phyloP scores from a whole-genome alignment of 2,329 filamentous ascomycete genomes.

The Paraconiothyrium sp. region DNA sequence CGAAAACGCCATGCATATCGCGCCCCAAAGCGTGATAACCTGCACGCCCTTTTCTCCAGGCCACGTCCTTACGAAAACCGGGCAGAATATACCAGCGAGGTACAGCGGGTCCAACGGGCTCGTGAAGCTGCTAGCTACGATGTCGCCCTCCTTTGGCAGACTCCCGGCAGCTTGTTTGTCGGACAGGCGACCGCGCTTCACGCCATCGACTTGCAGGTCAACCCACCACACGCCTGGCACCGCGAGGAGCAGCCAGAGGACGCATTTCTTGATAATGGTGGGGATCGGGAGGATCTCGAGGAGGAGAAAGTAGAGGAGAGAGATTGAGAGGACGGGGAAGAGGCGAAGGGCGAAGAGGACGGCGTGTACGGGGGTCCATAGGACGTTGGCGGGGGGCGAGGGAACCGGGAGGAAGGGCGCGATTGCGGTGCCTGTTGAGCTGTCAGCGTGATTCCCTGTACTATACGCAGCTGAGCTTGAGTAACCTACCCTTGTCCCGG shows the following conservation, averaged over 20 bases:
- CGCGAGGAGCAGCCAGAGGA: slow-evolving; percentile 86
- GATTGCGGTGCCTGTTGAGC: slow-evolving; percentile 82
- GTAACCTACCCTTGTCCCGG: slow-evolving; percentile 77
- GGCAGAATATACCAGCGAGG: slow-evolving; percentile 94
- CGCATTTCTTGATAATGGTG: slow-evolving; percentile 76
- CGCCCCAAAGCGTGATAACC: slow-evolving; percentile 78
- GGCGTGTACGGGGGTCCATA: slow-evolving; percentile 71
- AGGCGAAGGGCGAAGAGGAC: slow-evolving; percentile 84
- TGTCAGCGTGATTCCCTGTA: slow-evolving; percentile 24
- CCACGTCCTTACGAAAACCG: slow-evolving; percentile 89
- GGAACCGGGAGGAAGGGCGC: slow-evolving; percentile 91
- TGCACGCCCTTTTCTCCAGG: slow-evolving; percentile 77
- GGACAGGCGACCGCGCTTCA: slow-evolving; percentile 69
- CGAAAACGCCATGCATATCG: slow-evolving; percentile 77
- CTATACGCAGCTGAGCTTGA: neutral
- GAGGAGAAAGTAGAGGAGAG: slow-evolving; percentile 77
- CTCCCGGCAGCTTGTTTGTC: slow-evolving; percentile 56
- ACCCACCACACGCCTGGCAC: slow-evolving; percentile 98
- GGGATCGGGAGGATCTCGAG: slow-evolving; percentile 83
- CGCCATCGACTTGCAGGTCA: slow-evolving; percentile 96
- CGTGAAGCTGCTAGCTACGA: slow-evolving; percentile 92
- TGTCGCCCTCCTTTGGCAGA: slow-evolving; percentile 78
- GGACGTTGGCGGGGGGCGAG: slow-evolving; percentile 66
- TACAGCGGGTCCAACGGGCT: slow-evolving; percentile 94
- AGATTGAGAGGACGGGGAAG: slow-evolving; percentile 76